Conservation (phyloP, 148 eudicot genomes). For the Rhododendron kiyosumense region DNA sequence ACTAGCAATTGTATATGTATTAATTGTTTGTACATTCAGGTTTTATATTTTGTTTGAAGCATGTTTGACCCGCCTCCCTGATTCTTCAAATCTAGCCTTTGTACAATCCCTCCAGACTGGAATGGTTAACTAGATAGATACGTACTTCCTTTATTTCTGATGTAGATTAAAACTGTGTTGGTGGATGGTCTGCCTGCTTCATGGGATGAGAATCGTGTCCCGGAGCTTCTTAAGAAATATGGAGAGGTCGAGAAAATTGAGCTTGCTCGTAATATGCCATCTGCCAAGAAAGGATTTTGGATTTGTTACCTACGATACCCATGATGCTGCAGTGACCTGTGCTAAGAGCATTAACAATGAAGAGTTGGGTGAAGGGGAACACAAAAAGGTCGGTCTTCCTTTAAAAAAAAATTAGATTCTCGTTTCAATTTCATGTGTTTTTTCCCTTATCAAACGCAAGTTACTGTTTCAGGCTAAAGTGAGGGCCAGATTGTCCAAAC, state of each 20-base stretch:
- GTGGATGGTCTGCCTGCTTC: constrained; percentile 86
- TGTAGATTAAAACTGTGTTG: constrained; percentile 91
- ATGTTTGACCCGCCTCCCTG: background rate
- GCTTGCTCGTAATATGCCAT: constrained; percentile 98
- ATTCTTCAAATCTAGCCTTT: background rate
- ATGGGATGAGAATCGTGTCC: constrained; percentile 92
- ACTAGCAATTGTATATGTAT: background rate
- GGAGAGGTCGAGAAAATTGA: constrained; percentile 84
- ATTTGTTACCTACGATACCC: constrained; percentile 80
- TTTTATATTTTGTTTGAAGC: background rate
- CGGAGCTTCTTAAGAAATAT: constrained; percentile 61
- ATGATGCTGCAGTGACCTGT: constrained; percentile 86
- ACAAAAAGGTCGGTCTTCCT: constrained; percentile 44
- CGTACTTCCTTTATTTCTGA: background rate
- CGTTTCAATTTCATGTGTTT: background rate
- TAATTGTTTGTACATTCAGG: background rate
- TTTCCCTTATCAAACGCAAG: background rate
- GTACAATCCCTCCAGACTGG: background rate
- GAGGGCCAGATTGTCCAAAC: constrained; percentile 89
- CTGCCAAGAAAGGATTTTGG: constrained; percentile 96
- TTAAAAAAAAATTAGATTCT: background rate
- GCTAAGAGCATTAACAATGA: constrained; percentile 83
- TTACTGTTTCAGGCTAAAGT: constrained; percentile 60
- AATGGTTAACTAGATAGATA: background rate
- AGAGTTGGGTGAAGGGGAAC: constrained; percentile 89